Conservation (phyloP, 2,329 filamentous ascomycete genomes). For the Celoporthe dispersa region DNA sequence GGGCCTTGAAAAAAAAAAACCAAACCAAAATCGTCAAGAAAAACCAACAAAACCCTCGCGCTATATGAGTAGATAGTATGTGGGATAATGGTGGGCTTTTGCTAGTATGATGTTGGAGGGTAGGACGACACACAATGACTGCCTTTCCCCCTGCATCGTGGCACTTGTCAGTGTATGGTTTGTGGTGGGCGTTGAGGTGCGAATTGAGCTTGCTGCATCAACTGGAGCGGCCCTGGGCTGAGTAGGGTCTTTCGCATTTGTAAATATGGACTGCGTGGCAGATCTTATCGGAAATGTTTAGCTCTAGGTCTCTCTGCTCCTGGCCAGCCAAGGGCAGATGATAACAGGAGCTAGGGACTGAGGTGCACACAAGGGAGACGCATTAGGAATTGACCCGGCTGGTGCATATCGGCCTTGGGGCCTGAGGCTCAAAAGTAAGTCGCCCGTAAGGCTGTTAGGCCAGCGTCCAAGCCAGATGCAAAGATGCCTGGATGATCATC, state of each 20-base stretch:
- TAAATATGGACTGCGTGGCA: no score
- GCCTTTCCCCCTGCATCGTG: no score
- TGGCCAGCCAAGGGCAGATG: neutral
- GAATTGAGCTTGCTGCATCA: neutral
- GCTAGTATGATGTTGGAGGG: neutral
- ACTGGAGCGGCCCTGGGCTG: no score
- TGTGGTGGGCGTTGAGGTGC: neutral
- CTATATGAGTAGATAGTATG: neutral
- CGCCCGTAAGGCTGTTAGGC: slow-evolving; percentile 28
- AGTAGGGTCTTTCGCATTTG: no score
- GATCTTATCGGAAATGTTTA: no score
- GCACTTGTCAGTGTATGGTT: no score
- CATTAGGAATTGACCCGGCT: no score
- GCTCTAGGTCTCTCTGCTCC: no score
- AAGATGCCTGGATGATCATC: slow-evolving; percentile 24
- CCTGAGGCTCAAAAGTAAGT: slow-evolving; percentile 6
- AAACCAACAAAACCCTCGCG: no score
- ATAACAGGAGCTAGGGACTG: neutral
- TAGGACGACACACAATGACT: neutral
- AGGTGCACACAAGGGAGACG: no score
- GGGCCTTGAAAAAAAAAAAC: no score
- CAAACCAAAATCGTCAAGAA: no score
- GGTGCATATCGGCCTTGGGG: neutral
- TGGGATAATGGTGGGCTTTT: neutral
- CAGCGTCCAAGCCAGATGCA: slow-evolving; percentile 23